Percentiles rank a stretch among this genome's conserved stretches.
Evolutionary conservation across 2,329 filamentous ascomycete genomes (phyloP).

Genomic region (Moelleriella libera): DNA sequence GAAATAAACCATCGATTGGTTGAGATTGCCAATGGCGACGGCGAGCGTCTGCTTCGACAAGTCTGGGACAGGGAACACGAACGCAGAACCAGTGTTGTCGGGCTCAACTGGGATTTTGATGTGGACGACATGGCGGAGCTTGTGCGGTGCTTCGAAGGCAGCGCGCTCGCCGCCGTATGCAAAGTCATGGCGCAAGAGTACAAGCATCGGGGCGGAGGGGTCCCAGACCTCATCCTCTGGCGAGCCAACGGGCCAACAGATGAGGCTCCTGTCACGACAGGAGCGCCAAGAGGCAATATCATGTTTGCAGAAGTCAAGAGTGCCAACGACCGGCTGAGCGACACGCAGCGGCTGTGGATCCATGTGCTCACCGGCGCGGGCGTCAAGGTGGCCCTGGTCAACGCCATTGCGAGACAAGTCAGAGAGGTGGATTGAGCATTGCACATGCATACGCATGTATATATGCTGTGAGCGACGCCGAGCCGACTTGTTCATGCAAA

Average conservation of each 20-base stretch:
- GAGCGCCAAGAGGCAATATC: slow-evolving; percentile 38
- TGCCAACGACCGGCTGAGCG: slow-evolving; percentile 83
- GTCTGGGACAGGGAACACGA: slow-evolving; percentile 58
- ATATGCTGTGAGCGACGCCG: not conserved
- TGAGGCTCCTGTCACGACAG: slow-evolving; percentile 7
- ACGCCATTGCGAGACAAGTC: slow-evolving; percentile 41
- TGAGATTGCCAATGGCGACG: slow-evolving; percentile 73
- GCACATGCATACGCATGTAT: not conserved
- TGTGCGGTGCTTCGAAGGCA: slow-evolving; percentile 62
- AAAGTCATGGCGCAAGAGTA: slow-evolving; percentile 96
- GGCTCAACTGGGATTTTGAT: slow-evolving; percentile 81
- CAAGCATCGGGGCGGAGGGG: slow-evolving; percentile 66
- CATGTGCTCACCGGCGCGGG: slow-evolving; percentile 80
- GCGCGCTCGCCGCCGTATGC: slow-evolving; percentile 70
- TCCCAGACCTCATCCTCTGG: slow-evolving; percentile 92
- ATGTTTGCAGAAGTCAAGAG: slow-evolving; percentile 74
- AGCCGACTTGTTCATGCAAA: not conserved
- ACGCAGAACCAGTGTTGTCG: slow-evolving; percentile 71
- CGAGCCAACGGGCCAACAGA: slow-evolving; percentile 18
- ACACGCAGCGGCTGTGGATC: slow-evolving; percentile 94
- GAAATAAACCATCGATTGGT: slow-evolving; percentile 83
- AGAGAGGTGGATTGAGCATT: slow-evolving; percentile 21
- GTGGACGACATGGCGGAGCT: slow-evolving; percentile 69
- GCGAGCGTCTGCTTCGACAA: slow-evolving; percentile 47
- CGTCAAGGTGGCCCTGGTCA: slow-evolving; percentile 70